Evolutionary conservation across 1,284 basidiomycete species (phyloP).

Genomic region (Agroathelia rolfsii): DNA sequence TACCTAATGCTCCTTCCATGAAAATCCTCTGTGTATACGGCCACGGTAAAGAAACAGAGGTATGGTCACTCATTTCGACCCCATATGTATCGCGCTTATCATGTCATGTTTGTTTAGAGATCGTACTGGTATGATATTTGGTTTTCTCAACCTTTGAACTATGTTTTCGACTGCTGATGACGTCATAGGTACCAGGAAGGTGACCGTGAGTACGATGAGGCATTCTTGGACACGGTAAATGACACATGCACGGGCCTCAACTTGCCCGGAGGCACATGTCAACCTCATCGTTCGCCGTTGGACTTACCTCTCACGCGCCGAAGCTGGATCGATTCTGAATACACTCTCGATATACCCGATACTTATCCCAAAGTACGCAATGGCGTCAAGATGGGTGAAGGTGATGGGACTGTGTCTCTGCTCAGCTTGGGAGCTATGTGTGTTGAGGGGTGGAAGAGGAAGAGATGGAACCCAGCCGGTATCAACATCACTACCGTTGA

Average conservation of each 20-base stretch:
- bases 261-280: conserved; percentile 31
- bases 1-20: conserved; percentile 89
- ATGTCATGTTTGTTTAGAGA: conserved; percentile 31
- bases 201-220: conserved; percentile 59
- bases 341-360: conserved; percentile 28
- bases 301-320: conserved; percentile 51
- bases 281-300: conserved; percentile 35
- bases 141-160: conserved; percentile 1
- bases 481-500: conserved; percentile 84
- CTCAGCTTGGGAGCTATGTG: conserved; percentile 93
- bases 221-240: conserved; percentile 33
- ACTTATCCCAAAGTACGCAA: conserved; percentile 44
- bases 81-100: background rate
- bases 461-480: conserved; percentile 89
- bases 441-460: conserved; percentile 86
- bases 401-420: conserved; percentile 91
- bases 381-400: conserved; percentile 86
- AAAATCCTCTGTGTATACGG: conserved; percentile 94
- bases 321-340: conserved; percentile 80
- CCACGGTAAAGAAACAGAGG: conserved; percentile 94
- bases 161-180: conserved; percentile 3
- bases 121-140: conserved; percentile 62
- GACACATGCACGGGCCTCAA: conserved; percentile 26
- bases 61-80: conserved; percentile 23
- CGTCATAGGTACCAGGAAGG: conserved; percentile 59